These are phyloP conservation scores for Phytophthora pisi DNA, from an alignment of 352 stramenopile genomes.

Conservation along the genomic window DNA sequence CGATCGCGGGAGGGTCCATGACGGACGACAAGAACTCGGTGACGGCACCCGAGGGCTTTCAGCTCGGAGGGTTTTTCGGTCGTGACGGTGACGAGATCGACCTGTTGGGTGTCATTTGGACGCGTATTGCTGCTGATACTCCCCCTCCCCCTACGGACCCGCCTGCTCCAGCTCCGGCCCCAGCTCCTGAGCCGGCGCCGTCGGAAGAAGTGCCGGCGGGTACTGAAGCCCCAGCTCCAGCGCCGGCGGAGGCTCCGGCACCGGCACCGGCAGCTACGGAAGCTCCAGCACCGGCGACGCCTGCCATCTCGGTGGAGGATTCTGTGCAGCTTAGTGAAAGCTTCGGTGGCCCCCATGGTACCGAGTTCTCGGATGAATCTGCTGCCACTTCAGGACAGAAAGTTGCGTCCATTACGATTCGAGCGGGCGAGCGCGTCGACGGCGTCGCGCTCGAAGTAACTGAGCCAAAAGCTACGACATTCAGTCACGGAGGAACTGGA, in stretches of 20 bases:
- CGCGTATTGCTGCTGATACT: conserved; percentile 4
- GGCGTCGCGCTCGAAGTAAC: conserved; percentile 9
- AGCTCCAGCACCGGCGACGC: conserved; percentile 2
- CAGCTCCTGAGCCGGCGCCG: background rate
- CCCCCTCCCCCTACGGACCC: conserved; percentile 5
- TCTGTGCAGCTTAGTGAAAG: conserved; percentile 15
- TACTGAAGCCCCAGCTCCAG: background rate
- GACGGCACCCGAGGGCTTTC: conserved; percentile 10
- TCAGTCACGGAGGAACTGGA: conserved; percentile 10
- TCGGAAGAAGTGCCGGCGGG: background rate
- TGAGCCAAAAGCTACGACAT: background rate
- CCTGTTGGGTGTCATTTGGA: conserved; percentile 12
- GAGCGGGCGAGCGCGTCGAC: conserved; percentile 10
- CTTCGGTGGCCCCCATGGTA: conserved; percentile 13
- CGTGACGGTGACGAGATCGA: conserved; percentile 11
- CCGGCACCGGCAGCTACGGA: background rate
- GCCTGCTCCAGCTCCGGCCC: background rate
- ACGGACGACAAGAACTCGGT: conserved; percentile 11
- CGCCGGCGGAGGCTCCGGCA: background rate
- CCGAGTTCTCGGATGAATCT: conserved; percentile 9
- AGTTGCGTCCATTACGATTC: conserved; percentile 6
- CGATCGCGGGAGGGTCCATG: background rate
- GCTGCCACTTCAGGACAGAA: conserved; percentile 2
- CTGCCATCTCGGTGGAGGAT: conserved; percentile 11
- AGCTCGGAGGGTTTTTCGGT: conserved; percentile 11